phyloP scores from a whole-genome alignment of 2,329 filamentous ascomycete genomes.

The Sarocladiaceae sp. region DNA sequence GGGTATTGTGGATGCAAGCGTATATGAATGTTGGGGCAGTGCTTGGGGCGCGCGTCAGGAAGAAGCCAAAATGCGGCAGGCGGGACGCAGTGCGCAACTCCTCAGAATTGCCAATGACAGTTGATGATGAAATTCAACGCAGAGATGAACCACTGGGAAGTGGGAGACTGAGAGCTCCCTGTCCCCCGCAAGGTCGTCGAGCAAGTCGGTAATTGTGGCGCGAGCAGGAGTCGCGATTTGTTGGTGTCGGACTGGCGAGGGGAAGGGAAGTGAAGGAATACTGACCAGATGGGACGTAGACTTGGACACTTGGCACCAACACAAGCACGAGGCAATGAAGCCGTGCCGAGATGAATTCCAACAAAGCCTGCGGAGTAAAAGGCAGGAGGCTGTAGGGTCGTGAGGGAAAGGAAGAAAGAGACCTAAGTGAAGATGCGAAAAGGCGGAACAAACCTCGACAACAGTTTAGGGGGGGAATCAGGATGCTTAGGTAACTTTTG shows the following conservation, averaged over 20 bases:
- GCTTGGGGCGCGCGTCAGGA: slow-evolving; percentile 1
- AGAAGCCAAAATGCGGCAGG: slow-evolving; percentile 5
- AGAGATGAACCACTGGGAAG: neutral
- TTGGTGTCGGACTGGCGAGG: neutral
- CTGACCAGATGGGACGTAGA: neutral
- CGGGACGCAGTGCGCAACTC: neutral
- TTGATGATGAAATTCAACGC: neutral
- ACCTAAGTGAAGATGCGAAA: neutral
- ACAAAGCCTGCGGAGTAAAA: neutral
- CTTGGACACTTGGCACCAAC: neutral
- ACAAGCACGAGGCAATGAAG: slow-evolving; percentile 5
- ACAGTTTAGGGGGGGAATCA: neutral
- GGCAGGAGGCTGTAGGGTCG: neutral
- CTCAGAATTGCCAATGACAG: neutral
- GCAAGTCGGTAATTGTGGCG: neutral
- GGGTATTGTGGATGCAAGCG: neutral
- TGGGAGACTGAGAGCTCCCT: neutral
- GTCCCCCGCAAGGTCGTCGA: neutral
- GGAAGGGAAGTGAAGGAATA: neutral
- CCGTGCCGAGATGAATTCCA: neutral
- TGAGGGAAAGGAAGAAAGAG: neutral
- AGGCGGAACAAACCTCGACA: neutral
- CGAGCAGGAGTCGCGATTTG: neutral
- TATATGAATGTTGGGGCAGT: neutral
- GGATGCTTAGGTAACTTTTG: neutral